Percentiles rank a stretch among this genome's conserved stretches.
Evolutionary conservation across 2,329 filamentous ascomycete genomes (phyloP).

Genomic region (Trematosphaeria pertusa): DNA sequence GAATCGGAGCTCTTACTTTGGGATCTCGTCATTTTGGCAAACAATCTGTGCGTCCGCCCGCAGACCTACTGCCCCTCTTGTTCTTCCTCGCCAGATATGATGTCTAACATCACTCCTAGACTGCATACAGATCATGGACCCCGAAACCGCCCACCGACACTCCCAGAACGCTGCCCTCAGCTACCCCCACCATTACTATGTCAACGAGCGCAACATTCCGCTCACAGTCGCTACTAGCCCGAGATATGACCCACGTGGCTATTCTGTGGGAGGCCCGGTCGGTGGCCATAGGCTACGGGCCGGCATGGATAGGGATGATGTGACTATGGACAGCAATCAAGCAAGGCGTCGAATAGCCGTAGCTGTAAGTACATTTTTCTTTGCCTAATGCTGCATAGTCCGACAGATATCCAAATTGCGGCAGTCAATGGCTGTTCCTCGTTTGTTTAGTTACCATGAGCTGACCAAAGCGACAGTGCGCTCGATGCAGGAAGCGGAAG

Average conservation of each 20-base stretch:
- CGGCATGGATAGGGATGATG: slow-evolving; percentile 23
- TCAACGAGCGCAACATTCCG: slow-evolving; percentile 31
- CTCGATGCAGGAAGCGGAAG: slow-evolving; percentile 88
- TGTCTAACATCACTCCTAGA: background rate
- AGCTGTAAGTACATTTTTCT: slow-evolving; percentile 36
- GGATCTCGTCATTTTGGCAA: too few species aligned
- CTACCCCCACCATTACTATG: slow-evolving; percentile 29
- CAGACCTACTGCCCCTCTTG: background rate
- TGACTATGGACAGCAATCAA: slow-evolving; percentile 42
- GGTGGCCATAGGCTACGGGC: slow-evolving; percentile 16
- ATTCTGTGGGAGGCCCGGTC: slow-evolving; percentile 31
- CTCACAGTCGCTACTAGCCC: slow-evolving; percentile 22
- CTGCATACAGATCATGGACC: too few species aligned
- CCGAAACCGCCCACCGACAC: slow-evolving; percentile 11
- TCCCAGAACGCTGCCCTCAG: slow-evolving; percentile 6
- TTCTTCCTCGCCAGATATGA: slow-evolving; percentile 1
- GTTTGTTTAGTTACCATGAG: background rate
- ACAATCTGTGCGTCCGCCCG: background rate
- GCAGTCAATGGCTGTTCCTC: background rate
- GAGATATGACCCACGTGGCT: slow-evolving; percentile 34
- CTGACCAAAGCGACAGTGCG: slow-evolving; percentile 67
- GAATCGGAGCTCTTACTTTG: too few species aligned
- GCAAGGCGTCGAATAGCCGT: slow-evolving; percentile 59
- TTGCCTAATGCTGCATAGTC: background rate
- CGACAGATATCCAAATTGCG: too few species aligned